These are phyloP conservation scores for Pythium rhizo-oryzae DNA, from an alignment of 352 stramenopile genomes.

Conservation along the genomic window DNA sequence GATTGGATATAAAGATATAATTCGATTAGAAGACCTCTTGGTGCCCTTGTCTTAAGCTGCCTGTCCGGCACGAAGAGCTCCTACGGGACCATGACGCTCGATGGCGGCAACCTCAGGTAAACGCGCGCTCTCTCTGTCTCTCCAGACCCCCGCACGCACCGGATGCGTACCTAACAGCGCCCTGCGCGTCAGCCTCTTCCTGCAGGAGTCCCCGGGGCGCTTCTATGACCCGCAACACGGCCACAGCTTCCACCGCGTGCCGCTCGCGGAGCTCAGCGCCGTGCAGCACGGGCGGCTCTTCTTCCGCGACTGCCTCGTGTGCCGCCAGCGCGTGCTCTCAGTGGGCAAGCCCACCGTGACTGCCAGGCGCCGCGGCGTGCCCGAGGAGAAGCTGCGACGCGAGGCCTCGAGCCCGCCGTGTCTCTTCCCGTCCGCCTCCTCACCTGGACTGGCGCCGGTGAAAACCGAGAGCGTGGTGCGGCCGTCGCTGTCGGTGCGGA, in stretches of 20 bases:
- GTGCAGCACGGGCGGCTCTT: conserved; percentile 65
- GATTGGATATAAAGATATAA: too few relatives aligned
- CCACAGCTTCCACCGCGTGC: conserved; percentile 56
- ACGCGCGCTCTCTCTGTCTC: too few relatives aligned
- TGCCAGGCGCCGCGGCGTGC: conserved; percentile 1
- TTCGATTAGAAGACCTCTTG: too few relatives aligned
- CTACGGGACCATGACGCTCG: too few relatives aligned
- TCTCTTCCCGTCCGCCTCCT: conserved; percentile 7
- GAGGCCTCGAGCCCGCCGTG: neutral
- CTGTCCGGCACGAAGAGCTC: too few relatives aligned
- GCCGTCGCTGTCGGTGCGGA: neutral
- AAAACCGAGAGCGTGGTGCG: conserved; percentile 17
- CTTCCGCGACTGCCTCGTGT: conserved; percentile 64
- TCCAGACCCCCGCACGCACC: too few relatives aligned
- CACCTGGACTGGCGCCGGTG: neutral
- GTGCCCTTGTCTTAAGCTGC: too few relatives aligned
- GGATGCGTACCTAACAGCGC: too few relatives aligned
- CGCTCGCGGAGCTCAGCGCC: conserved; percentile 35
- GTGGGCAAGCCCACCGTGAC: conserved; percentile 25
- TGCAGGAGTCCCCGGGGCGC: conserved; percentile 9
- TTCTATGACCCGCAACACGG: conserved; percentile 51
- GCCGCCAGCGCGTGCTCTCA: conserved; percentile 47
- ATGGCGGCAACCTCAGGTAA: too few relatives aligned
- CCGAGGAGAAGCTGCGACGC: neutral
- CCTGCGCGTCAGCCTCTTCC: conserved; percentile 7